These are phyloP conservation scores for Tephrocybe sp. DNA, from an alignment of 768 basidiomycete genomes.

Conservation along the genomic window DNA sequence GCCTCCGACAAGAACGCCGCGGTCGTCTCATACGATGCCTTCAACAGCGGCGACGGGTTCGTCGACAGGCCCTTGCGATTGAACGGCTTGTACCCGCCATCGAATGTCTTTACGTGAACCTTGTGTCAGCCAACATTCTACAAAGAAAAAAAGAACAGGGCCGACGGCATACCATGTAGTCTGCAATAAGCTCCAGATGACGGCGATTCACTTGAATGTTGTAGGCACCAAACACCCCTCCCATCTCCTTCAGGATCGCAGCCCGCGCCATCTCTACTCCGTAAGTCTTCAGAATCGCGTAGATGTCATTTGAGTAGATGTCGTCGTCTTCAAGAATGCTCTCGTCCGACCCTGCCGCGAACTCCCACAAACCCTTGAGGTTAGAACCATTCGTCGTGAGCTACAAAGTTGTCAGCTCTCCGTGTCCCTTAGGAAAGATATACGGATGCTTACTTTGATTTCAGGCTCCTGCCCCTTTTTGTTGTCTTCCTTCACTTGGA, in stretches of 20 bases:
- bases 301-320: constrained; percentile 94
- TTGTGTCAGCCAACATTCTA: background rate
- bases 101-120: constrained; percentile 80
- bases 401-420: constrained; percentile 38
- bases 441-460: constrained; percentile 39
- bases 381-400: constrained; percentile 93
- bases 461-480: constrained; percentile 47
- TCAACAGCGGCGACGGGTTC: constrained; percentile 92
- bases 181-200: constrained; percentile 95
- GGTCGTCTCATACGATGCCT: constrained; percentile 97
- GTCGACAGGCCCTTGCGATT: constrained; percentile 93
- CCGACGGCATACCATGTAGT: constrained; percentile 98
- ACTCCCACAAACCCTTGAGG: constrained; percentile 84
- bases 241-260: constrained; percentile 87
- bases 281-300: constrained; percentile 85
- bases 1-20: constrained; percentile 92
- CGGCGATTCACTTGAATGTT: constrained; percentile 93
- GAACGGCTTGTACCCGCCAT: constrained; percentile 97
- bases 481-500: constrained; percentile 63
- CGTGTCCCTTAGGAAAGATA: background rate
- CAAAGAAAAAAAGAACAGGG: background rate
- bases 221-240: constrained; percentile 90
- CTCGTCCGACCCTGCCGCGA: constrained; percentile 48
- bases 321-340: constrained; percentile 72
- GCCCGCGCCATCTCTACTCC: constrained; percentile 96